Percentiles rank a stretch among this genome's conserved stretches.
These are phyloP conservation scores for Aspergillus fumigatiaffinis DNA, from an alignment of 2,329 filamentous ascomycete species.

Conservation along the genomic window DNA sequence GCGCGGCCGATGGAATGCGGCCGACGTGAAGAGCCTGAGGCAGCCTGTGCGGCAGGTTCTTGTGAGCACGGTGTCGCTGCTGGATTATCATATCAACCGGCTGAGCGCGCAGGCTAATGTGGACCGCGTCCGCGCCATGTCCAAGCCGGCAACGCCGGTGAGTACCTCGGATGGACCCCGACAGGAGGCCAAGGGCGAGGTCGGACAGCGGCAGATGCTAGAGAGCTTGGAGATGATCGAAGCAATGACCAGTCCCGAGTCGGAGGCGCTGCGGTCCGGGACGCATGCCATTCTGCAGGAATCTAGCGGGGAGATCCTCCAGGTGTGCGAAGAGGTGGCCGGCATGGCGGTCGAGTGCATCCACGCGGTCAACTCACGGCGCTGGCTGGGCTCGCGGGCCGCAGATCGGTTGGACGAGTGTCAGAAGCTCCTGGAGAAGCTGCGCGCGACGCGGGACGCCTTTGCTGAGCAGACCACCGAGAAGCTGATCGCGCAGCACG, in stretches of 20 bases:
- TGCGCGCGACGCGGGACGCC: constrained; percentile 22
- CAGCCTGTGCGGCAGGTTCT: constrained; percentile 34
- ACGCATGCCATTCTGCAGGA: constrained; percentile 31
- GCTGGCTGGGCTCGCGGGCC: constrained; percentile 21
- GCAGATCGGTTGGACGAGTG: constrained; percentile 14
- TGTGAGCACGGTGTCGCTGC: constrained; percentile 30
- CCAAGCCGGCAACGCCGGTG: neutral
- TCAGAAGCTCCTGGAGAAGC: constrained; percentile 12
- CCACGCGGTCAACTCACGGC: constrained; percentile 22
- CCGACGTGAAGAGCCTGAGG: constrained; percentile 40
- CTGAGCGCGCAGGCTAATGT: neutral
- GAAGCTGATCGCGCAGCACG: constrained; percentile 28
- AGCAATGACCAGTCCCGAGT: constrained; percentile 38
- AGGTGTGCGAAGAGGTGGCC: constrained; percentile 21
- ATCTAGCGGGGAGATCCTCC: constrained; percentile 24
- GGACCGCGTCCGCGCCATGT: neutral
- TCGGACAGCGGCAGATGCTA: constrained; percentile 29
- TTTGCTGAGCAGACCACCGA: constrained; percentile 36
- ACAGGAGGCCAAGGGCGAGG: constrained; percentile 16
- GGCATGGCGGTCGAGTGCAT: constrained; percentile 21
- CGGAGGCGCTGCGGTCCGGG: constrained; percentile 26
- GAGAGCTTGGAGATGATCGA: constrained; percentile 34
- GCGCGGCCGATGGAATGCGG: constrained; percentile 43
- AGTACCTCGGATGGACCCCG: neutral
- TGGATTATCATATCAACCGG: constrained; percentile 42